Evolutionary conservation across 176 grass and related monocot species (phyloP).

Genomic region (Elaeis guineensis): DNA sequence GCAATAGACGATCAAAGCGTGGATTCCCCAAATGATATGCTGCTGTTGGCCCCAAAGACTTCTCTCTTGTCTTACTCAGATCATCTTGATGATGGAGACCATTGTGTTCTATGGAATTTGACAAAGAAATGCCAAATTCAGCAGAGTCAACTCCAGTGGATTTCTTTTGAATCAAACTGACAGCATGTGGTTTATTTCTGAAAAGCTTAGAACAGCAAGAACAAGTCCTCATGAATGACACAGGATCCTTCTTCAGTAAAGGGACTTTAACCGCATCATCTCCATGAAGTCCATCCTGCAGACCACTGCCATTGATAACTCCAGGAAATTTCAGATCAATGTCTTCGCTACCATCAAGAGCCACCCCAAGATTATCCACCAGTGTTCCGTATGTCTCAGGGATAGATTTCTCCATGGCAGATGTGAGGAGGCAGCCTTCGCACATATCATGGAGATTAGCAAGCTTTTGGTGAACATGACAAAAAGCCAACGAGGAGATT

Average conservation of each 20-base stretch:
- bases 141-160: too few relatives aligned
- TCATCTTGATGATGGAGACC: background rate
- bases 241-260: background rate
- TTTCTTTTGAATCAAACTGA: too few relatives aligned
- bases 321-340: background rate
- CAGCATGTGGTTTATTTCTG: too few relatives aligned
- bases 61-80: background rate
- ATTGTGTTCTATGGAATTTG: background rate
- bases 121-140: background rate
- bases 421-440: conserved; percentile 51
- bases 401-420: conserved; percentile 14
- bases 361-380: conserved; percentile 16
- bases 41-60: background rate
- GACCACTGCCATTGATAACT: background rate
- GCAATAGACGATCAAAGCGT: conserved; percentile 12
- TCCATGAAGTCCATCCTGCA: background rate
- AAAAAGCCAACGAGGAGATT: conserved; percentile 62
- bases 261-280: background rate
- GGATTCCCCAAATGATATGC: conserved; percentile 7
- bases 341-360: conserved; percentile 2
- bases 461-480: conserved; percentile 47
- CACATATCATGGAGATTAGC: conserved; percentile 54
- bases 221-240: background rate
- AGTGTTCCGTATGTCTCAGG: conserved; percentile 15
- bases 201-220: conserved; percentile 14